Evolutionary conservation across 1,139 yeast species (phyloP).

Genomic region (Candida gigantensis): DNA sequence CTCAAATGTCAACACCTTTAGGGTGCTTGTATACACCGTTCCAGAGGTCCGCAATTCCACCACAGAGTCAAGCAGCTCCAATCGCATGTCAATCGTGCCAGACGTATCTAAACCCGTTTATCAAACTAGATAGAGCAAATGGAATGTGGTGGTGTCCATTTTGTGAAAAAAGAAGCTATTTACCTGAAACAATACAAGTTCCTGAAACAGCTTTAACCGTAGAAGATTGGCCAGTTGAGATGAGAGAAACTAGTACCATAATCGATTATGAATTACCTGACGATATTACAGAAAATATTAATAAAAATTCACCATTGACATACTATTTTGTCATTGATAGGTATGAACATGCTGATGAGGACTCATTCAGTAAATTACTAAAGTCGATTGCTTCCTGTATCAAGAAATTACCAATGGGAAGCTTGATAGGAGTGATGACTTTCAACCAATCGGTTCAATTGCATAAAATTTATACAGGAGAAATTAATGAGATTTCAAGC

Average conservation of each 20-base stretch:
- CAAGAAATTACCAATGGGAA: constrained; percentile 22
- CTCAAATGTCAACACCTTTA: constrained; percentile 34
- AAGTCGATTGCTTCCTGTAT: constrained; percentile 20
- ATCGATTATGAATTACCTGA: constrained; percentile 31
- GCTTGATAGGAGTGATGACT: constrained; percentile 28
- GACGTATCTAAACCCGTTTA: constrained; percentile 29
- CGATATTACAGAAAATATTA: constrained; percentile 19
- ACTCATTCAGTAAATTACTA: constrained; percentile 21
- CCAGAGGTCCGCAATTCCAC: constrained; percentile 8
- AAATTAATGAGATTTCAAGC: constrained; percentile 1
- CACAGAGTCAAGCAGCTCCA: constrained; percentile 15
- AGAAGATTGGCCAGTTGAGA: constrained; percentile 30
- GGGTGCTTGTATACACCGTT: constrained; percentile 42
- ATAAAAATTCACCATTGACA: constrained; percentile 14
- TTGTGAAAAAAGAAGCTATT: constrained; percentile 27
- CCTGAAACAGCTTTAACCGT: constrained; percentile 19
- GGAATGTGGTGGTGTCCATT: constrained; percentile 46
- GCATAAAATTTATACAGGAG: constrained; percentile 17
- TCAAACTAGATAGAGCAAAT: constrained; percentile 31
- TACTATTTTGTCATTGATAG: constrained; percentile 31
- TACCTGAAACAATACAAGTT: constrained; percentile 22
- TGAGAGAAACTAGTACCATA: constrained; percentile 24
- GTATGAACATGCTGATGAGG: constrained; percentile 29
- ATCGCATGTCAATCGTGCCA: constrained; percentile 30
- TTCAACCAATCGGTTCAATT: constrained; percentile 31